Percentiles rank a stretch among this genome's conserved stretches.
Conservation (phyloP, 2,329 filamentous ascomycete genomes). For the Periconia sp. region DNA sequence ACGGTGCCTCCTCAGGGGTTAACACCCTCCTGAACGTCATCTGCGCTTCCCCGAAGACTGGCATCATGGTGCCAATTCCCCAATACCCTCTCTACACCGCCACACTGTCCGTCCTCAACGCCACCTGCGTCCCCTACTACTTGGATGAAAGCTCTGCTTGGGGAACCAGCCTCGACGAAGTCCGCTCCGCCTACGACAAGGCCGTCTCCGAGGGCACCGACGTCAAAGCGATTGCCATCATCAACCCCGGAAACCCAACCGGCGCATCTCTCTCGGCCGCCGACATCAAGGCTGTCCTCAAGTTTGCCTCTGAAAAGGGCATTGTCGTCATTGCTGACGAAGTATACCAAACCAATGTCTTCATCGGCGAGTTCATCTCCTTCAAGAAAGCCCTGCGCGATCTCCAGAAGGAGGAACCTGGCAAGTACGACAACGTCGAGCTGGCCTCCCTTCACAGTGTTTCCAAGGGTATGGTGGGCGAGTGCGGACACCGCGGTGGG, state of each 20-base stretch:
- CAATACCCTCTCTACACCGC: conserved; percentile 98
- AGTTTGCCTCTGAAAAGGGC: conserved; percentile 81
- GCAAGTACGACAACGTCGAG: conserved; percentile 81
- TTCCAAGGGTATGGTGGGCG: conserved; percentile 98
- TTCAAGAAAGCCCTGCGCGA: conserved; percentile 89
- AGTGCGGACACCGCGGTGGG: conserved; percentile 95
- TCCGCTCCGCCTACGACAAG: conserved; percentile 71
- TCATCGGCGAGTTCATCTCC: conserved; percentile 88
- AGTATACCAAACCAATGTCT: conserved; percentile 99
- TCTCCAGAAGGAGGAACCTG: conserved; percentile 69
- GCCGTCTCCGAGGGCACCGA: conserved; percentile 78
- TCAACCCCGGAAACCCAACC: conserved; percentile 98
- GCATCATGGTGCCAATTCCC: conserved; percentile 90
- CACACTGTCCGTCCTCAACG: conserved; percentile 81
- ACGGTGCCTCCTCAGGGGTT: conserved; percentile 89
- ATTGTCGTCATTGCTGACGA: conserved; percentile 94
- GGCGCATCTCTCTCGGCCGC: conserved; percentile 78
- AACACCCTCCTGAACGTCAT: conserved; percentile 91
- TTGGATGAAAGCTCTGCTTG: conserved; percentile 84
- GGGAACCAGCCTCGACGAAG: conserved; percentile 82
- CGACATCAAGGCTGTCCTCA: conserved; percentile 82
- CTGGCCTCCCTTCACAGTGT: conserved; percentile 89
- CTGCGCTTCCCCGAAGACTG: conserved; percentile 73
- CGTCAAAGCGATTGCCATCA: conserved; percentile 90
- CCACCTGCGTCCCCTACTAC: conserved; percentile 87